Conservation (phyloP, 73 alveolate species). For the Symbiodinium natans region DNA sequence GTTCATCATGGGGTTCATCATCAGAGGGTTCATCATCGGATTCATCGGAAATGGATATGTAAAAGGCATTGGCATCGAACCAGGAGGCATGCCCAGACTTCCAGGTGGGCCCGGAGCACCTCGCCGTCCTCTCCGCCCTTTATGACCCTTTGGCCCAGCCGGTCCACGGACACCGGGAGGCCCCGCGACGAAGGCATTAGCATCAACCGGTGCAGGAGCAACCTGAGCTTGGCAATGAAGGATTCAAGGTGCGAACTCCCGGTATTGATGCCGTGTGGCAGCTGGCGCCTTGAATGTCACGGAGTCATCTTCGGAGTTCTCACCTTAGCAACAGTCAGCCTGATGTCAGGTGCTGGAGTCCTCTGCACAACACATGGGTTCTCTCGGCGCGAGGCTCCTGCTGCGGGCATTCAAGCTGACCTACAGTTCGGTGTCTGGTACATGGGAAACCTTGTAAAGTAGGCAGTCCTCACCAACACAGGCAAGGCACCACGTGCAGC, state of each 20-base stretch:
- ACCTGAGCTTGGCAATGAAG: background rate
- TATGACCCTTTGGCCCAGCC: background rate
- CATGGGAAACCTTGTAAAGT: no score
- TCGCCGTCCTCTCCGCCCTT: background rate
- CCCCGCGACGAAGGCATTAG: background rate
- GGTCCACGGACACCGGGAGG: background rate
- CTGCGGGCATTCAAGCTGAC: background rate
- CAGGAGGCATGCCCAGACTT: constrained; percentile 1
- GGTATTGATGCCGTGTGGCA: background rate
- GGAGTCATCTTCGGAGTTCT: background rate
- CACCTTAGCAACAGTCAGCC: background rate
- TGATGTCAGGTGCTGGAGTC: background rate
- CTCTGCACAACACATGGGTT: no score
- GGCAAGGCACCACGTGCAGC: background rate
- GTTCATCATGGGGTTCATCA: constrained; percentile 4
- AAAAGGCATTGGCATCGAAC: background rate
- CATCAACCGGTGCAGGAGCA: background rate
- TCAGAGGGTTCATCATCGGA: background rate
- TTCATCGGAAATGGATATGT: background rate
- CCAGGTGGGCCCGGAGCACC: background rate
- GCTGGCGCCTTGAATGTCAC: background rate
- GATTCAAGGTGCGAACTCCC: background rate
- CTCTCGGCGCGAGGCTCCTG: background rate
- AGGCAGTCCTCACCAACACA: no score
- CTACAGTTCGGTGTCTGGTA: background rate